Evolutionary conservation across 2,329 filamentous ascomycete species (phyloP), one percentile per base, ranked within the genome.

Genomic region (Penicillium sp.): DNA sequence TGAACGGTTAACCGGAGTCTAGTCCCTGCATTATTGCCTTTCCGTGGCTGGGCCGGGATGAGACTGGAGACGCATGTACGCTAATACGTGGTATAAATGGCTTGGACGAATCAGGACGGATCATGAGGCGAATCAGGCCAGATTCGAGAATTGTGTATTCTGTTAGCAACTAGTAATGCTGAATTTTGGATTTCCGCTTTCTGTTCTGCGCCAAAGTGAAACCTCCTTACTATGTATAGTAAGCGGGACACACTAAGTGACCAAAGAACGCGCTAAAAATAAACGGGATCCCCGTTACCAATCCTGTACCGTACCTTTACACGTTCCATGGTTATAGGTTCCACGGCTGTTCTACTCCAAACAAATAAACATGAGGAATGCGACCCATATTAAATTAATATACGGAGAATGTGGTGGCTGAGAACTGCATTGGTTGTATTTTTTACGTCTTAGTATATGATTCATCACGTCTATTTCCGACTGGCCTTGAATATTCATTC

Each of bases 1-100:
- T 33, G 33, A 22, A 44, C 14, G 29, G 10, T 24, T 8, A 45
- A 33, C 21, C 14, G 37, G 16, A 48, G 50, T 31, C 37, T 39
- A 49, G 55, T 57, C 54, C 54, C 54, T 56, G 54, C 54, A 56
- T 56, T 56, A 55, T 55, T 50, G 53, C 39, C 47, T 55, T 43
- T 33, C 43, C 37, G 53, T 55, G 53, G 48, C 53, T 39, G 29
- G 50, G 35, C 48, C 19, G 22, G 33, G n/a, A 37, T 13, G 33
- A 29, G 13, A 48, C 31, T 27, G n/a, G 46, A 48, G 47, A 49
- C 31, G 47, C 19, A 41, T 41, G 19, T 41, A 41, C 39, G 39
- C 19, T 41, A 41, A 39, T 39, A 19, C 3, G n/a, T 19, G 35
- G 35, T 39, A 39, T 39, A 39, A 39, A 39, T 3, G 35, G n/a